Evolutionary conservation across 2,329 filamentous ascomycete genomes (phyloP).

Genomic region (Xylogone sp.): DNA sequence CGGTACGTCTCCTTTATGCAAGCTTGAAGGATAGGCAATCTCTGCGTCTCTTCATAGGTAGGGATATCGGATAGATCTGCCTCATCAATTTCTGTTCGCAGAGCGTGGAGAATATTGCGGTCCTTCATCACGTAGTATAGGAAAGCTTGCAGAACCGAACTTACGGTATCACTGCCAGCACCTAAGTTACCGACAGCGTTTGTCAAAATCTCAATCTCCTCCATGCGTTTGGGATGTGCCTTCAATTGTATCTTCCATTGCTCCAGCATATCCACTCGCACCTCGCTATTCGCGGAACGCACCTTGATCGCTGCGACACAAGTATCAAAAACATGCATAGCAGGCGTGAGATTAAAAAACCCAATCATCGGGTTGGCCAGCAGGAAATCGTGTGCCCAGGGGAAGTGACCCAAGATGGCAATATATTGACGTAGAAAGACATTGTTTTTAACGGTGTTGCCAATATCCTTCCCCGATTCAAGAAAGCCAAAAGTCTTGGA

Average conservation of each 20-base stretch:
- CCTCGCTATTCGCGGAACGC: constrained; percentile 28
- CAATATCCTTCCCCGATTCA: constrained; percentile 28
- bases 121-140: constrained; percentile 32
- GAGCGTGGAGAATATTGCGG: constrained; percentile 16
- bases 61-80: constrained; percentile 11
- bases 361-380: constrained; percentile 34
- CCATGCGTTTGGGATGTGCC: constrained; percentile 30
- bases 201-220: constrained; percentile 30
- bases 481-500: constrained; percentile 31
- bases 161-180: constrained; percentile 35
- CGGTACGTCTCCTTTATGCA: constrained; percentile 34
- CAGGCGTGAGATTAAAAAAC: constrained; percentile 30
- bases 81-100: constrained; percentile 21
- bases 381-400: constrained; percentile 30
- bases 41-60: constrained; percentile 24
- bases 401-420: constrained; percentile 30
- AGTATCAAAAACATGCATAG: constrained; percentile 35
- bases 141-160: constrained; percentile 30
- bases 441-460: constrained; percentile 32
- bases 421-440: constrained; percentile 27
- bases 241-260: constrained; percentile 30
- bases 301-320: constrained; percentile 26
- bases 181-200: constrained; percentile 32
- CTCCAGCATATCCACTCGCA: constrained; percentile 32
- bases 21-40: constrained; percentile 32